These are phyloP conservation scores for Fragaria nilgerrensis DNA, from an alignment of 306 rosid species.

Conservation along the genomic window DNA sequence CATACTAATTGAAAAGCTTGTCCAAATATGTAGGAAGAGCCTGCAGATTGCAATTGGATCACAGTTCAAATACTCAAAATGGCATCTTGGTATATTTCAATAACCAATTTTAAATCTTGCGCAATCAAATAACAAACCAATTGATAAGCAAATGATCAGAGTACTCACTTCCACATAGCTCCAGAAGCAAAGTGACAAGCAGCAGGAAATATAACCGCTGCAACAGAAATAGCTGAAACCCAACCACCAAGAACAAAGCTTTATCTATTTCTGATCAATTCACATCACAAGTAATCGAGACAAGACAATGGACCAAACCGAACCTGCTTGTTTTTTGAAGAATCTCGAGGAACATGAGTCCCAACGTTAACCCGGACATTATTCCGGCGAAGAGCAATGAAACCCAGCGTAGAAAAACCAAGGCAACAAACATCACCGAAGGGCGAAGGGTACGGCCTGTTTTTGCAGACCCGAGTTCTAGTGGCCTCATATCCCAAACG, in stretches of 20 bases:
- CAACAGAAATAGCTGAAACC: background rate
- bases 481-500: too few species aligned
- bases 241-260: background rate
- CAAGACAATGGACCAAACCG: background rate
- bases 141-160: background rate
- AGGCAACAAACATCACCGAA: conserved; percentile 61
- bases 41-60: conserved; percentile 42
- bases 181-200: conserved; percentile 80
- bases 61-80: background rate
- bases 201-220: conserved; percentile 86
- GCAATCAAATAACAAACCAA: background rate
- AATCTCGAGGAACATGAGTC: conserved; percentile 97
- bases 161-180: conserved; percentile 68
- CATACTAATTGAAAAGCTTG: conserved; percentile 75
- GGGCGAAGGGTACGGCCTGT: conserved; percentile 41
- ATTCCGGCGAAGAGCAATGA: conserved; percentile 81
- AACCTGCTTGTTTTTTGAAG: conserved; percentile 94
- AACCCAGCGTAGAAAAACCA: conserved; percentile 63
- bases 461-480: conserved; percentile 29
- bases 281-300: background rate
- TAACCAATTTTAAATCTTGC: background rate
- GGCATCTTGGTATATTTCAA: background rate
- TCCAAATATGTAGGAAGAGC: conserved; percentile 91
- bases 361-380: conserved; percentile 91
- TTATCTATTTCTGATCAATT: background rate